Percentiles rank a stretch among this genome's conserved stretches.
Conservation (phyloP, 2,329 filamentous ascomycete species). For the Graphiopsis chlorocephala region DNA sequence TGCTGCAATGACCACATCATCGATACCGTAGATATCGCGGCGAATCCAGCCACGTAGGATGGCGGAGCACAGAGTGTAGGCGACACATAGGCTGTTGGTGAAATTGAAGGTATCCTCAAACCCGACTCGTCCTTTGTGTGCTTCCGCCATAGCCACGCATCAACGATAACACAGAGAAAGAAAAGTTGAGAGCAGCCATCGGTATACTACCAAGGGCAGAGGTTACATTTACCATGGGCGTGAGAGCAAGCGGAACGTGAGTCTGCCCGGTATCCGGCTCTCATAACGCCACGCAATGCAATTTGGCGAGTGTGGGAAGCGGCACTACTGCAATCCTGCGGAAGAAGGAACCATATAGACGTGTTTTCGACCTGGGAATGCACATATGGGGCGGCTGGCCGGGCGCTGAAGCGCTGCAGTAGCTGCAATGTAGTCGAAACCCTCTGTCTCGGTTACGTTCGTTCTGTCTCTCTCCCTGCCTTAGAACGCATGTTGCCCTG, state of each 20-base stretch:
- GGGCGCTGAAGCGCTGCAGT: not conserved
- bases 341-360: not conserved
- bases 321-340: not conserved
- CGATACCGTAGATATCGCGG: conserved; percentile 14
- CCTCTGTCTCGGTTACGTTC: not conserved
- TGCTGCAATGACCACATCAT: conserved; percentile 14
- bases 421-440: not conserved
- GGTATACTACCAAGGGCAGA: not conserved
- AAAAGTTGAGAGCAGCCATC: not conserved
- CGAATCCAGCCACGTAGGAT: conserved; percentile 17
- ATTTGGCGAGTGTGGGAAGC: not conserved
- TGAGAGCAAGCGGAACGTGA: not conserved
- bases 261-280: not conserved
- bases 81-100: conserved; percentile 18
- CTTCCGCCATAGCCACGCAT: conserved; percentile 1
- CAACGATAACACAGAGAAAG: not conserved
- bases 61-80: conserved; percentile 17
- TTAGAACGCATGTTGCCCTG: not conserved
- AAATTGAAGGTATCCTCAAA: conserved; percentile 17
- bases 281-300: not conserved
- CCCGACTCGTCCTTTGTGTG: conserved; percentile 12
- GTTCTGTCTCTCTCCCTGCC: not conserved
- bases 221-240: not conserved
- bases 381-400: not conserved
- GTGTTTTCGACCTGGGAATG: not conserved